phyloP scores from a whole-genome alignment of 2,329 filamentous ascomycete species.

The Fonsecaea pugnacius region DNA sequence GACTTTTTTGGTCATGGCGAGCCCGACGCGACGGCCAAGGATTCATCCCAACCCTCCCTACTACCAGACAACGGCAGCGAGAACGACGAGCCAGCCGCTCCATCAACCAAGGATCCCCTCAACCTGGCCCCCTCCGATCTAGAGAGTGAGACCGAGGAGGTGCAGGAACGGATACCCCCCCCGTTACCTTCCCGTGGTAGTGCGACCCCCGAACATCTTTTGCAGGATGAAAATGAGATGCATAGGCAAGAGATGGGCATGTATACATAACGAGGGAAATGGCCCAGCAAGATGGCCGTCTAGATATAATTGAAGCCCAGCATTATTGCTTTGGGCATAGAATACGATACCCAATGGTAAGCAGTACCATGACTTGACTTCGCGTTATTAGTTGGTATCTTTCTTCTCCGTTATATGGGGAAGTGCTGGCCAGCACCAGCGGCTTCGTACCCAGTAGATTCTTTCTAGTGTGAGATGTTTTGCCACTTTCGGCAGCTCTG shows the following conservation, averaged over 20 bases:
- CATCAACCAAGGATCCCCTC: neutral
- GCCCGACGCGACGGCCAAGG: neutral
- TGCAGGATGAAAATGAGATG: conserved; percentile 20
- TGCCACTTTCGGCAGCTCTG: conserved; percentile 3
- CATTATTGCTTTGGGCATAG: neutral
- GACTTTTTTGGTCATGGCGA: conserved; percentile 38
- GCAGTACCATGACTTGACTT: neutral
- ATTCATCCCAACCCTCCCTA: neutral
- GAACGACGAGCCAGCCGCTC: neutral
- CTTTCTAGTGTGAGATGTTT: too few relatives aligned
- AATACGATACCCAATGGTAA: neutral
- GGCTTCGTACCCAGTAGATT: too few relatives aligned
- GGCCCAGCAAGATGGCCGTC: neutral
- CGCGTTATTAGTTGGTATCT: neutral
- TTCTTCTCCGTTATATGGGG: too few relatives aligned
- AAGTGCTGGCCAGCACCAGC: too few relatives aligned
- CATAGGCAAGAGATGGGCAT: conserved; percentile 27
- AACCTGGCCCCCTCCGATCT: neutral
- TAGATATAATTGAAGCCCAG: neutral
- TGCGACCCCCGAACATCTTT: conserved; percentile 4
- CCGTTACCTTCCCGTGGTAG: conserved; percentile 12
- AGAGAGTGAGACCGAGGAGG: conserved; percentile 1
- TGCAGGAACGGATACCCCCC: conserved; percentile 1
- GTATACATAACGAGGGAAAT: conserved; percentile 19
- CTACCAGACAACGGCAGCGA: neutral